phyloP scores from a whole-genome alignment of 2,329 filamentous ascomycete genomes.

The Neonectria coccinea region DNA sequence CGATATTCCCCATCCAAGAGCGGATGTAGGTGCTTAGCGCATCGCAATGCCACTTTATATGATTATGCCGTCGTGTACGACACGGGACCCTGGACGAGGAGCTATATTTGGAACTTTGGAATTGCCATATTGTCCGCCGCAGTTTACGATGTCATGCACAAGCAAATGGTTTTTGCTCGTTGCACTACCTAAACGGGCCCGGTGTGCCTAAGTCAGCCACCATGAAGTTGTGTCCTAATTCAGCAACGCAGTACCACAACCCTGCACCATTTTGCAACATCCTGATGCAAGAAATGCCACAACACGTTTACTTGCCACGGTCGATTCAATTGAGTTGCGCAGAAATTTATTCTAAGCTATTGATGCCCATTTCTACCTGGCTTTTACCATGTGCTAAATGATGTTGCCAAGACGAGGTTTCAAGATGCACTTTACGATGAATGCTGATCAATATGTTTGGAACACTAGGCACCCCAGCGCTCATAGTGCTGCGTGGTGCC shows the following conservation, averaged over 20 bases:
- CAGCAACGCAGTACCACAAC: background rate
- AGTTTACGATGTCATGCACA: background rate
- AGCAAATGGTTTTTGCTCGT: background rate
- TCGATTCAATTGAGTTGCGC: background rate
- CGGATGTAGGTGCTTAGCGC: constrained; percentile 4
- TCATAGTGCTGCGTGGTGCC: background rate
- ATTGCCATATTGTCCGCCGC: background rate
- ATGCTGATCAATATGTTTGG: background rate
- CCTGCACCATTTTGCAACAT: constrained; percentile 1
- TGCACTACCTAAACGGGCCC: constrained; percentile 1
- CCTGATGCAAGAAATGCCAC: background rate
- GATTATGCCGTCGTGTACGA: constrained; percentile 4
- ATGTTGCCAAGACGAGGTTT: background rate
- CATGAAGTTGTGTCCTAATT: background rate
- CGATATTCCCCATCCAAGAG: background rate
- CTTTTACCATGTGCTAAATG: background rate
- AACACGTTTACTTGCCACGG: no score
- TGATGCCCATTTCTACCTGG: background rate
- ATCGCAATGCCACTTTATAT: background rate
- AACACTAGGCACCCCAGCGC: background rate
- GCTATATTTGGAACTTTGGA: constrained; percentile 11
- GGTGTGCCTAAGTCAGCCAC: background rate
- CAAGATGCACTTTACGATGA: background rate
- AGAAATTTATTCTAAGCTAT: background rate
- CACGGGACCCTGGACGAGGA: constrained; percentile 1